These are phyloP conservation scores for Fagus crenata DNA, from an alignment of 306 rosid genomes.

Conservation along the genomic window DNA sequence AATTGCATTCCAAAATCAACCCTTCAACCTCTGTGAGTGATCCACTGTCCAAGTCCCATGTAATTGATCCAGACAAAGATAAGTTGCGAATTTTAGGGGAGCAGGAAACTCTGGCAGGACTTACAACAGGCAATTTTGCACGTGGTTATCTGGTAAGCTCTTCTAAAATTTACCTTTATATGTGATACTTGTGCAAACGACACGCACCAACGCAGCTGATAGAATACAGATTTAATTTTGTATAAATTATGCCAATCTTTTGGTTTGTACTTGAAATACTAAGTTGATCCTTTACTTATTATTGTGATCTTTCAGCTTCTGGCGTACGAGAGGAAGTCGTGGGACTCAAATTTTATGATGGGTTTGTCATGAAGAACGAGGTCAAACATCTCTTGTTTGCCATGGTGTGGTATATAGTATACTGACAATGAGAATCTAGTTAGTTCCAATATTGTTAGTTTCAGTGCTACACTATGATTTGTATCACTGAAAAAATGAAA, in stretches of 20 bases:
- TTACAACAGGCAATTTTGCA: constrained; percentile 26
- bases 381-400: constrained; percentile 15
- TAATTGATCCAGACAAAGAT: constrained; percentile 44
- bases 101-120: constrained; percentile 60
- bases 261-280: constrained; percentile 8
- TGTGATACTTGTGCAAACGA: background rate
- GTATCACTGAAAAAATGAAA: constrained; percentile 12
- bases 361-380: constrained; percentile 25
- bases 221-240: background rate
- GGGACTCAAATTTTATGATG: constrained; percentile 17
- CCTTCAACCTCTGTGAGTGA: constrained; percentile 28
- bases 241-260: background rate
- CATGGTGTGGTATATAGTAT: constrained; percentile 21
- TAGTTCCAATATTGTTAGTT: constrained; percentile 21
- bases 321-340: constrained; percentile 58
- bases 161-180: constrained; percentile 8
- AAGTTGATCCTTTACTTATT: background rate
- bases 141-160: constrained; percentile 61
- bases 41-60: constrained; percentile 7
- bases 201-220: background rate
- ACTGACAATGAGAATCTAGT: constrained; percentile 18
- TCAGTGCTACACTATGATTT: background rate
- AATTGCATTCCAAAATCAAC: constrained; percentile 33
- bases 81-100: constrained; percentile 40
- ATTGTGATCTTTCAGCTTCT: constrained; percentile 48